phyloP scores from a whole-genome alignment of 2,329 filamentous ascomycete species.

The Penicillium sp. region DNA sequence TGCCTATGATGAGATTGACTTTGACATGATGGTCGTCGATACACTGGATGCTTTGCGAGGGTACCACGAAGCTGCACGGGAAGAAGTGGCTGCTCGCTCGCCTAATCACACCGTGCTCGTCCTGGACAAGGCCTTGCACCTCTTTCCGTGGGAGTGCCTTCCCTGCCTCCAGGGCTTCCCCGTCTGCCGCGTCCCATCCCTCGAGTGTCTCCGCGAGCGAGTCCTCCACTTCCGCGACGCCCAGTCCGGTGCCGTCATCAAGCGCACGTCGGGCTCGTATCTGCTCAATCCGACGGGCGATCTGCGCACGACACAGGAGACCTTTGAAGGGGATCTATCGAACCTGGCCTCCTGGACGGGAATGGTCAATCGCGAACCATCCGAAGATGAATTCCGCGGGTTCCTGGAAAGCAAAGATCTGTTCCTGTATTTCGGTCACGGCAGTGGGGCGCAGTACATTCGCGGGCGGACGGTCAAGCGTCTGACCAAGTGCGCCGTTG shows the following conservation, averaged over 20 bases:
- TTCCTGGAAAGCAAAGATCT: conserved; percentile 69
- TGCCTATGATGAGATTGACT: conserved; percentile 96
- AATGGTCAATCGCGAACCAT: conserved; percentile 69
- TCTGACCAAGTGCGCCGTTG: conserved; percentile 75
- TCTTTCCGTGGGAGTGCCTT: conserved; percentile 94
- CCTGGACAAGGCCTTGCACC: conserved; percentile 85
- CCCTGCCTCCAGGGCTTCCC: conserved; percentile 78
- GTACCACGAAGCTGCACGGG: conserved; percentile 63
- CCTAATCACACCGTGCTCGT: conserved; percentile 77
- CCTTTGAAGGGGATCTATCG: conserved; percentile 69
- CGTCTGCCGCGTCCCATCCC: conserved; percentile 83
- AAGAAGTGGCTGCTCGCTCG: conserved; percentile 36
- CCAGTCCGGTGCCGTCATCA: conserved; percentile 22
- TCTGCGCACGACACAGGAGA: conserved; percentile 74
- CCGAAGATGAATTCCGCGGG: conserved; percentile 73
- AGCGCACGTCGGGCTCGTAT: conserved; percentile 56
- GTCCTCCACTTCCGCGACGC: conserved; percentile 57
- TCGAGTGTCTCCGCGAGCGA: conserved; percentile 77
- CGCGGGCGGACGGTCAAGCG: conserved; percentile 78
- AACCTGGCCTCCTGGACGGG: conserved; percentile 62
- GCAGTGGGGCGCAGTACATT: conserved; percentile 92
- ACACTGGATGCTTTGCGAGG: conserved; percentile 79
- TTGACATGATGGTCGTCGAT: conserved; percentile 87
- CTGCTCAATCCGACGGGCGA: conserved; percentile 90
- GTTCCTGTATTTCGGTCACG: conserved; percentile 93